phyloP scores from a whole-genome alignment of 306 rosid species.

The Ochetophila trinervis region DNA sequence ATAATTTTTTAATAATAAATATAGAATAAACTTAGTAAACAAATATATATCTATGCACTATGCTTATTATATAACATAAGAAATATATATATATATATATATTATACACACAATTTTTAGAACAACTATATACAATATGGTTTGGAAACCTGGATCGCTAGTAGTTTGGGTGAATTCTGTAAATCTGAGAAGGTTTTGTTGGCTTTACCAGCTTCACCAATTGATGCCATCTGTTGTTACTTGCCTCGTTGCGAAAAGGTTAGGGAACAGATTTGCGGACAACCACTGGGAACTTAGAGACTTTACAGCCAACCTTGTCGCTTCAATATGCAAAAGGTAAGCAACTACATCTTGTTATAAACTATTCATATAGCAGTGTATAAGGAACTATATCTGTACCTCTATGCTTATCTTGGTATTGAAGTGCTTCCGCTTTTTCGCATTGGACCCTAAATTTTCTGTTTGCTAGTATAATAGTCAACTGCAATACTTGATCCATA shows the following conservation, averaged over 20 bases:
- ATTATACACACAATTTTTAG: too few relatives aligned
- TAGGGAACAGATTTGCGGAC: conserved; percentile 74
- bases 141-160: neutral
- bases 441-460: conserved; percentile 7
- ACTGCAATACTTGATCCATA: neutral
- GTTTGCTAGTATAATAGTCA: conserved; percentile 10
- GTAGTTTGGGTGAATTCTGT: neutral
- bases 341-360: conserved; percentile 13
- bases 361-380: conserved; percentile 14
- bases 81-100: too few relatives aligned
- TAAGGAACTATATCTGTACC: neutral
- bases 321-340: conserved; percentile 83
- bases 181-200: conserved; percentile 18
- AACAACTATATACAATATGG: too few relatives aligned
- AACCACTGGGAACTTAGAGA: conserved; percentile 91
- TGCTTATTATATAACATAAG: too few relatives aligned
- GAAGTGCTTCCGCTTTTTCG: conserved; percentile 2
- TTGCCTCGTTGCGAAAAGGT: conserved; percentile 80
- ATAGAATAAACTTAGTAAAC: neutral
- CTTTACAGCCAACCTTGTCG: conserved; percentile 72
- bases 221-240: conserved; percentile 95
- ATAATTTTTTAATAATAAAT: too few relatives aligned
- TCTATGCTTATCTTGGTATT: neutral
- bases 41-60: too few relatives aligned
- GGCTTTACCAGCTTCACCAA: conserved; percentile 62